phyloP scores from a whole-genome alignment of 495 filamentous ascomycete genomes.

The Aspergillus sclerotioniger region DNA sequence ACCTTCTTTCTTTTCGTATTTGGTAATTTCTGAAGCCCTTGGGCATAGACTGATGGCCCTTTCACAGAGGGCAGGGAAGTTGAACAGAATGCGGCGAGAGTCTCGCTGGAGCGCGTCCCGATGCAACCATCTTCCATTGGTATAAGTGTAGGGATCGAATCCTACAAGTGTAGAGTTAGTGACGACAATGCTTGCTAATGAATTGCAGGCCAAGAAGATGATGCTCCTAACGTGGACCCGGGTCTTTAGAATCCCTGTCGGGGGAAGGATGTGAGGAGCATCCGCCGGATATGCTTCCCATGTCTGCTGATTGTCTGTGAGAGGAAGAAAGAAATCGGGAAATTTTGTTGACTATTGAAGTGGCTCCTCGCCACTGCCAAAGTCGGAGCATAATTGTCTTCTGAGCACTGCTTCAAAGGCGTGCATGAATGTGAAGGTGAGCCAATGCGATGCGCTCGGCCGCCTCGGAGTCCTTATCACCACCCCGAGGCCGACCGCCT shows the following conservation, averaged over 20 bases:
- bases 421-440: no score
- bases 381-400: no score
- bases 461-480: no score
- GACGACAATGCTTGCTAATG: no score
- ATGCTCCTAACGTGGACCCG: neutral
- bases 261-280: neutral
- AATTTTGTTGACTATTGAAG: no score
- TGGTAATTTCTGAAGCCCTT: conserved; percentile 24
- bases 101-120: conserved; percentile 37
- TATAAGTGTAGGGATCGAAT: conserved; percentile 38
- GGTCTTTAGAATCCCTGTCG: neutral
- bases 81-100: conserved; percentile 37
- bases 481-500: no score
- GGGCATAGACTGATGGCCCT: conserved; percentile 27
- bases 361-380: no score
- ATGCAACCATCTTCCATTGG: conserved; percentile 42
- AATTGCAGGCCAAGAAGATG: neutral
- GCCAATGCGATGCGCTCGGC: no score
- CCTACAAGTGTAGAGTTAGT: conserved; percentile 11
- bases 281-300: neutral
- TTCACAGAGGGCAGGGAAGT: conserved; percentile 38
- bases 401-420: no score
- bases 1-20: conserved; percentile 42
- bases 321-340: no score
- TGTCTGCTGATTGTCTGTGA: no score